These are phyloP conservation scores for Acer saccharum DNA, from an alignment of 345 rosid genomes.

Conservation along the genomic window DNA sequence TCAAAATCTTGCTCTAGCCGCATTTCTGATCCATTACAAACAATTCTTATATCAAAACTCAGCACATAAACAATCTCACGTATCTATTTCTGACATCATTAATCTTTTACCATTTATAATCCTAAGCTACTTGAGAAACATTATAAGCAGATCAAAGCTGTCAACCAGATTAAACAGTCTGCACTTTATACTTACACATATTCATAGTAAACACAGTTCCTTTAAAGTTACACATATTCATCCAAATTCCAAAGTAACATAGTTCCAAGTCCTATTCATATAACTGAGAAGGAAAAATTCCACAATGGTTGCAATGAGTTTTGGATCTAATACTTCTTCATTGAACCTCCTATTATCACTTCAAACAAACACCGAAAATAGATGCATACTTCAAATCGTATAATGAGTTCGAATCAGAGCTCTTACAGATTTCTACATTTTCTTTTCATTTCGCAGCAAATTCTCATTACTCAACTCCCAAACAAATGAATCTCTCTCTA, in stretches of 20 bases:
- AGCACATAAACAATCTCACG: neutral
- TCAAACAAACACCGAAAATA: neutral
- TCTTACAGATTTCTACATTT: neutral
- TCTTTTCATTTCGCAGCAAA: neutral
- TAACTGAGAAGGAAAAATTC: neutral
- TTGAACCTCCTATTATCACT: neutral
- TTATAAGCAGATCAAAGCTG: neutral
- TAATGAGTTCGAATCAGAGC: neutral
- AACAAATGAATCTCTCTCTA: neutral
- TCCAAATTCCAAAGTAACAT: neutral
- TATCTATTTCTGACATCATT: neutral
- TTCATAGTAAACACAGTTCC: too few species aligned
- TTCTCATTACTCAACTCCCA: neutral
- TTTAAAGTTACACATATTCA: neutral
- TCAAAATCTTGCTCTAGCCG: neutral
- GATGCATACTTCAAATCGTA: neutral
- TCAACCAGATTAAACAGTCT: neutral
- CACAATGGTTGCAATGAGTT: neutral
- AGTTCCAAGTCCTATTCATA: neutral
- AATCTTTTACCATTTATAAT: neutral
- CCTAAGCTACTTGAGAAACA: neutral
- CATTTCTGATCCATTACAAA: neutral
- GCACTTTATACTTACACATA: neutral
- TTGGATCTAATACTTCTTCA: slow-evolving; percentile 3
- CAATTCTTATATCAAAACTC: neutral